These are phyloP conservation scores for Conringia planisiliqua DNA, from an alignment of 345 rosid species.

Conservation along the genomic window DNA sequence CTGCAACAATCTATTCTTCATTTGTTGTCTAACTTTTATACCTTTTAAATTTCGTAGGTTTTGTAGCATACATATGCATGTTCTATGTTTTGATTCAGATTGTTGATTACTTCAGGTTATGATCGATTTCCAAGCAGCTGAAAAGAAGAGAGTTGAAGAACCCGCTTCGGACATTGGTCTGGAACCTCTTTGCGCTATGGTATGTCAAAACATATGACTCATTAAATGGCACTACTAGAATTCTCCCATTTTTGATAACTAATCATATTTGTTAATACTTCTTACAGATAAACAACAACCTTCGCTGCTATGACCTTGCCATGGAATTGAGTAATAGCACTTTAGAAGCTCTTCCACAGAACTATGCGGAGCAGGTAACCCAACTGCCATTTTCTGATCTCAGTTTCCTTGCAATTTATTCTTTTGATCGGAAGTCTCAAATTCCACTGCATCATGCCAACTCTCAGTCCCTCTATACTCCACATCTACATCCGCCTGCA, in stretches of 20 bases:
- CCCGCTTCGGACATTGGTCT: conserved; percentile 92
- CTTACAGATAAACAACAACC: conserved; percentile 85
- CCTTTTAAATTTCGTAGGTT: neutral
- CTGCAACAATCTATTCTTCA: neutral
- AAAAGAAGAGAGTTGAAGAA: conserved; percentile 80
- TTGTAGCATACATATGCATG: neutral
- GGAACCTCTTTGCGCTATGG: conserved; percentile 98
- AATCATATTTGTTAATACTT: conserved; percentile 8
- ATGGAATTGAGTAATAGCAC: conserved; percentile 90
- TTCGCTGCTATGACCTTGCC: conserved; percentile 98
- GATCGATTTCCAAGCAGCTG: conserved; percentile 99
- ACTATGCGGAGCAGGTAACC: conserved; percentile 93
- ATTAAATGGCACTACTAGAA: neutral
- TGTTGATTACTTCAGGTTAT: conserved; percentile 62
- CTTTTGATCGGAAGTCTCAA: conserved; percentile 4
- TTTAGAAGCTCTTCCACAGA: conserved; percentile 92
- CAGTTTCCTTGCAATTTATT: neutral
- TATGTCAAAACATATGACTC: conserved; percentile 38
- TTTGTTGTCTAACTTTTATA: neutral
- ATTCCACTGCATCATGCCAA: conserved; percentile 5
- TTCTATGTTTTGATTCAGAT: conserved; percentile 6
- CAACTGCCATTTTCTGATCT: neutral
- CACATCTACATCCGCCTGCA: neutral
- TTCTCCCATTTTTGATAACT: neutral
- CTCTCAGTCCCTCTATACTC: neutral